A percentile compares a stretch with the other conserved stretches of the same genome.
phyloP scores from a whole-genome alignment of 129 eudicot genomes.

The Tagetes patula region DNA sequence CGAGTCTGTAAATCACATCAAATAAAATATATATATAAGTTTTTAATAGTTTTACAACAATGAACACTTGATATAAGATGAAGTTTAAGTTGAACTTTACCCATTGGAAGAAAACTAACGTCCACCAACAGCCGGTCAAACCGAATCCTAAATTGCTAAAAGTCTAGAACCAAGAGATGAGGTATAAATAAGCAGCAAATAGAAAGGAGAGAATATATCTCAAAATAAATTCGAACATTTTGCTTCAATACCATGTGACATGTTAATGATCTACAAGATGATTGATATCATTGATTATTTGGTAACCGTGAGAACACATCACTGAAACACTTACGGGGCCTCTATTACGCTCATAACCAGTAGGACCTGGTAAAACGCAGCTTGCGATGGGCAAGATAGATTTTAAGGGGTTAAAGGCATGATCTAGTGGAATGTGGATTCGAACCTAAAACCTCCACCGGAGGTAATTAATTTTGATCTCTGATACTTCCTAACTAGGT shows the following conservation, averaged over 20 bases:
- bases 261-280: background rate
- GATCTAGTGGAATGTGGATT: background rate
- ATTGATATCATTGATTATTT: background rate
- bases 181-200: background rate
- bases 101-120: conserved; percentile 90
- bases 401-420: background rate
- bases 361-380: background rate
- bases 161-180: conserved; percentile 39
- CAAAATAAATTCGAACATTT: background rate
- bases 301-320: background rate
- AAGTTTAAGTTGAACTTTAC: conserved; percentile 36
- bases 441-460: background rate
- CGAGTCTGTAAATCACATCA: conserved; percentile 58
- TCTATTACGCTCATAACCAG: background rate
- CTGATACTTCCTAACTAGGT: background rate
- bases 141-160: conserved; percentile 66
- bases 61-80: background rate
- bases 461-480: background rate
- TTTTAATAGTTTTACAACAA: background rate
- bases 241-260: background rate
- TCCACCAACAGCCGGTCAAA: conserved; percentile 84
- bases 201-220: background rate
- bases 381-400: background rate
- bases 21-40: background rate
- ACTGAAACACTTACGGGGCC: background rate